A percentile compares a stretch with the other conserved stretches of the same genome.
Conservation (phyloP, 78 protist genomes). For the Dictyostelium brefeldianum region DNA sequence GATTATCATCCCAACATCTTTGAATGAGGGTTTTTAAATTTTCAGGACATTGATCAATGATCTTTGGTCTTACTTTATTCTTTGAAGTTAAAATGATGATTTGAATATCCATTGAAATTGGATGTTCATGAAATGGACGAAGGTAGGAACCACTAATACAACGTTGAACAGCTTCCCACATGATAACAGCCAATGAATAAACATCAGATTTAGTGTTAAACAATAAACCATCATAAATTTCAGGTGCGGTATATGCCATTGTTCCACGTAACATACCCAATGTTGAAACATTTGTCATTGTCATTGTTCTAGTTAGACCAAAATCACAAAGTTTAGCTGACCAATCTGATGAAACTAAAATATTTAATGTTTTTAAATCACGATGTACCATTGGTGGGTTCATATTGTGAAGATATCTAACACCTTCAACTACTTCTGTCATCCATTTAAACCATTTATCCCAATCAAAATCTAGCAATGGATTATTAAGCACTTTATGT, state of each 20-base stretch:
- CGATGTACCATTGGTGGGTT: constrained; percentile 85
- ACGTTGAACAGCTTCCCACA: constrained; percentile 74
- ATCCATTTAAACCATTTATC: constrained; percentile 77
- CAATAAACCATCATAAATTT: constrained; percentile 74
- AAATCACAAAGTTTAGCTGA: constrained; percentile 89
- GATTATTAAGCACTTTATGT: constrained; percentile 49
- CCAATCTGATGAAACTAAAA: constrained; percentile 34
- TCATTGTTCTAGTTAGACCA: constrained; percentile 83
- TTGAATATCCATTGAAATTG: constrained; percentile 75
- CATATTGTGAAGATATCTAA: constrained; percentile 63
- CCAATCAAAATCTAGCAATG: constrained; percentile 67
- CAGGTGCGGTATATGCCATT: constrained; percentile 86
- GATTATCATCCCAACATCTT: constrained; percentile 63
- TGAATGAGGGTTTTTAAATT: constrained; percentile 16
- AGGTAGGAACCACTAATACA: constrained; percentile 53
- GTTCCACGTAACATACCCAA: constrained; percentile 80
- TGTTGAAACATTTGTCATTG: constrained; percentile 76
- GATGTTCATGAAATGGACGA: constrained; percentile 76
- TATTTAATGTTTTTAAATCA: constrained; percentile 81
- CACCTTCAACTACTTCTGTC: constrained; percentile 75
- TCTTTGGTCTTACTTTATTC: constrained; percentile 72
- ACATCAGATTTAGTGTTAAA: constrained; percentile 80
- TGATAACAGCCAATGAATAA: constrained; percentile 75
- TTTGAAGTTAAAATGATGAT: constrained; percentile 70
- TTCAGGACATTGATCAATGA: constrained; percentile 44